A percentile compares a stretch with the other conserved stretches of the same genome.
phyloP scores from a whole-genome alignment of 768 basidiomycete genomes.

The Tylopilus sp. region DNA sequence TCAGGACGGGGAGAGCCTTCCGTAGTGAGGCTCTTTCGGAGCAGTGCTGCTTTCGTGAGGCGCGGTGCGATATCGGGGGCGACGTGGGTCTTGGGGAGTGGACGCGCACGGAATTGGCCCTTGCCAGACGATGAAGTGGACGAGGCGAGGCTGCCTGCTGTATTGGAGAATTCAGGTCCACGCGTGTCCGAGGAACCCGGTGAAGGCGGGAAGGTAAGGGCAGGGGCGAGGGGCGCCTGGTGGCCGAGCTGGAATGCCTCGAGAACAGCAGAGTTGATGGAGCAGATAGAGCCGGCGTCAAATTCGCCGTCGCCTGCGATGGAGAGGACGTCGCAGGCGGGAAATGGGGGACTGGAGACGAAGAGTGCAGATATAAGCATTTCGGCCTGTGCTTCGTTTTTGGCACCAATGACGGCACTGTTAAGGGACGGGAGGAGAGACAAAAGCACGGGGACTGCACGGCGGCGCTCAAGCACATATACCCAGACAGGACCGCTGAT shows the following conservation, averaged over 20 bases:
- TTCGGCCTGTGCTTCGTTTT: slow-evolving; percentile 66
- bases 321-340: slow-evolving; percentile 57
- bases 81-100: slow-evolving; percentile 56
- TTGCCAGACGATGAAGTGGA: slow-evolving; percentile 43
- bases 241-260: slow-evolving; percentile 38
- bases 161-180: slow-evolving; percentile 17
- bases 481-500: slow-evolving; percentile 85
- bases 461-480: slow-evolving; percentile 79
- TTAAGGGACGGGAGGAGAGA: slow-evolving; percentile 61
- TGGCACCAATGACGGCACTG: slow-evolving; percentile 69
- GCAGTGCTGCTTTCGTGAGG: slow-evolving; percentile 67
- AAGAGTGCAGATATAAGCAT: slow-evolving; percentile 76
- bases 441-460: slow-evolving; percentile 77
- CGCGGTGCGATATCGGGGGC: slow-evolving; percentile 74
- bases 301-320: slow-evolving; percentile 35
- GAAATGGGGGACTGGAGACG: slow-evolving; percentile 80
- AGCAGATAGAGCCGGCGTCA: slow-evolving; percentile 36
- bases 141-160: slow-evolving; percentile 29
- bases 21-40: slow-evolving; percentile 58
- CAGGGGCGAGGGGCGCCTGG: slow-evolving; percentile 40
- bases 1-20: slow-evolving; percentile 30
- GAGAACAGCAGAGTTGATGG: slow-evolving; percentile 47
- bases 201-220: slow-evolving; percentile 40
- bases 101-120: slow-evolving; percentile 59
- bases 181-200: slow-evolving; percentile 23